Conservation (phyloP, 768 basidiomycete genomes). For the Chalciporus sphaerocephalus region DNA sequence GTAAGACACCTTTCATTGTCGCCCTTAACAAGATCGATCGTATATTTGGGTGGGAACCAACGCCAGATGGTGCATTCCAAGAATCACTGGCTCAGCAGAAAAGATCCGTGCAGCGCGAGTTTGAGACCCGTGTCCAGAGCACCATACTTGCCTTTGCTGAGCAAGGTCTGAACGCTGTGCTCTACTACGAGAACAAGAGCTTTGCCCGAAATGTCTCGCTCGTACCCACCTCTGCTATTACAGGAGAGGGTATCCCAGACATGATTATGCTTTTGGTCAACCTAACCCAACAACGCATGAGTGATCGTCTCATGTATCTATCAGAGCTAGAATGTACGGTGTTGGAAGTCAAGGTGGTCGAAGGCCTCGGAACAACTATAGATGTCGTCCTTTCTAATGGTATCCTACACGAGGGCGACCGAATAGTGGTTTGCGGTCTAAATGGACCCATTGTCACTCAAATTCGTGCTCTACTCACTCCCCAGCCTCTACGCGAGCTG, state of each 20-base stretch:
- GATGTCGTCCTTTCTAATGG: constrained; percentile 97
- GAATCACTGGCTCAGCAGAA: constrained; percentile 85
- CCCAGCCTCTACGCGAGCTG: constrained; percentile 91
- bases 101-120: constrained; percentile 79
- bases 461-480: constrained; percentile 88
- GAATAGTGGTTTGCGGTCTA: constrained; percentile 91
- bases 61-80: constrained; percentile 87
- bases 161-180: constrained; percentile 89
- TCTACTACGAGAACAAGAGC: constrained; percentile 98
- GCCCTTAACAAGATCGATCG: constrained; percentile 99
- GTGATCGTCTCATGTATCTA: constrained; percentile 94
- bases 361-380: constrained; percentile 96
- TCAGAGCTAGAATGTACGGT: constrained; percentile 97
- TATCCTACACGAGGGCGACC: constrained; percentile 85
- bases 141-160: constrained; percentile 95
- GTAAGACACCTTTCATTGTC: constrained; percentile 98
- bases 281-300: constrained; percentile 97
- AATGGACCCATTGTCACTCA: constrained; percentile 97
- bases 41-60: constrained; percentile 91
- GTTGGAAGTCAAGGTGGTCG: constrained; percentile 96
- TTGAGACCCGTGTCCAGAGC: constrained; percentile 80
- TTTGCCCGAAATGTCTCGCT: constrained; percentile 91
- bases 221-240: constrained; percentile 96
- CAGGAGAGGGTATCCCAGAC: constrained; percentile 97
- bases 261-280: constrained; percentile 99